These are phyloP conservation scores for Paracoccidioides brasiliensis DNA, from an alignment of 2,329 filamentous ascomycete genomes.

Conservation along the genomic window DNA sequence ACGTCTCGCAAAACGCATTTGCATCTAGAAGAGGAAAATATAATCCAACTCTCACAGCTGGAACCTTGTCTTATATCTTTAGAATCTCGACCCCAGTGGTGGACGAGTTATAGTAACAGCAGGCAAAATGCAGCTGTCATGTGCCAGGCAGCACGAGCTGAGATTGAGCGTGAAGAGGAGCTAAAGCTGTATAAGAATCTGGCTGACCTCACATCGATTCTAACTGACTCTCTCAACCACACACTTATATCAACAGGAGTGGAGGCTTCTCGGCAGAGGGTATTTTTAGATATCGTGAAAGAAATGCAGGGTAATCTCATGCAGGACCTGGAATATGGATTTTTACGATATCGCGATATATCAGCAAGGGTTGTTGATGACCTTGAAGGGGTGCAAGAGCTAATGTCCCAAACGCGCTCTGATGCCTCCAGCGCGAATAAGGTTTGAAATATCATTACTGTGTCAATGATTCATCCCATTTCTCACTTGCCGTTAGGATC, in stretches of 20 bases:
- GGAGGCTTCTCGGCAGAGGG: slow-evolving; percentile 19
- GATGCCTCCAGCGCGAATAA: slow-evolving; percentile 6
- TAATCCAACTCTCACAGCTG: slow-evolving; percentile 22
- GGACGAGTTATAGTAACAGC: slow-evolving; percentile 53
- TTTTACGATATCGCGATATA: slow-evolving; percentile 13
- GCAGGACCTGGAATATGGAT: slow-evolving; percentile 22
- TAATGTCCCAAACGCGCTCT: slow-evolving; percentile 9
- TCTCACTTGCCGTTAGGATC: slow-evolving; percentile 16
- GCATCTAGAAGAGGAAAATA: slow-evolving; percentile 4
- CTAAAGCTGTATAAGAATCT: slow-evolving; percentile 29
- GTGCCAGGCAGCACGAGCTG: slow-evolving; percentile 47
- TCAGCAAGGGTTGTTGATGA: slow-evolving; percentile 18
- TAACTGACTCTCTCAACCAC: slow-evolving; percentile 24
- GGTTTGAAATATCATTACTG: slow-evolving; percentile 3
- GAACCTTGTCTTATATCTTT: slow-evolving; percentile 42
- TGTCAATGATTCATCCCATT: background rate
- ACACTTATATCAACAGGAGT: slow-evolving; percentile 21
- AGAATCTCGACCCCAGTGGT: slow-evolving; percentile 43
- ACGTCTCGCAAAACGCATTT: slow-evolving; percentile 21
- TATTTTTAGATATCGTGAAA: slow-evolving; percentile 22
- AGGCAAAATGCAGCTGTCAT: slow-evolving; percentile 48
- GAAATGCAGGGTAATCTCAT: slow-evolving; percentile 19
- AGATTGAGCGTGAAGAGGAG: slow-evolving; percentile 42
- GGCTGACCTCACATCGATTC: slow-evolving; percentile 22
- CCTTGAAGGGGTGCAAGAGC: slow-evolving; percentile 15